A percentile compares a stretch with the other conserved stretches of the same genome.
Conservation (phyloP, 164 flowering plant genomes). For the Tetracentron sinense region DNA sequence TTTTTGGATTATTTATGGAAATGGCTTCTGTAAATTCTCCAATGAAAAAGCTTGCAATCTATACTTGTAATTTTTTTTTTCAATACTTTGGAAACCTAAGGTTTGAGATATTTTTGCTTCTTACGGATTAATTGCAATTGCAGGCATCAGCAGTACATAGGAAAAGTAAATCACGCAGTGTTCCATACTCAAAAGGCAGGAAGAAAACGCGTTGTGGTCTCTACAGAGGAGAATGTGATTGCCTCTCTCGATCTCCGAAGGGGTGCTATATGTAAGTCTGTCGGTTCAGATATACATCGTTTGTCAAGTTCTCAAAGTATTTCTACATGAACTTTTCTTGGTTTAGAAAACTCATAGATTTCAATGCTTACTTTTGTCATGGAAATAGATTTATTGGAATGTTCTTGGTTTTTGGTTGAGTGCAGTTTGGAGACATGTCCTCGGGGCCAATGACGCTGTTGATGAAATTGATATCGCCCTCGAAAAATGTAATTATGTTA, state of each 20-base stretch:
- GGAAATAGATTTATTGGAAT: background rate
- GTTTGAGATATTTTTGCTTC: background rate
- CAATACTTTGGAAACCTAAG: background rate
- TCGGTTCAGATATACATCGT: background rate
- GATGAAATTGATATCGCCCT: constrained; percentile 70
- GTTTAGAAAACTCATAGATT: constrained; percentile 3
- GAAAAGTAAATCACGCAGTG: constrained; percentile 88
- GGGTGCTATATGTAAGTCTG: constrained; percentile 76
- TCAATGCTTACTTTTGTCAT: background rate
- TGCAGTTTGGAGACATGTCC: constrained; percentile 96
- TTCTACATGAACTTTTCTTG: background rate
- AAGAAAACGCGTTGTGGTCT: constrained; percentile 85
- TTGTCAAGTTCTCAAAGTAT: background rate
- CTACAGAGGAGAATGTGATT: constrained; percentile 91
- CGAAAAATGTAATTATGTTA: constrained; percentile 65
- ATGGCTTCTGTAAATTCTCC: background rate
- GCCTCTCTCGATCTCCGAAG: constrained; percentile 95
- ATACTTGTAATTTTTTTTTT: background rate
- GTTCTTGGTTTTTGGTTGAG: constrained; percentile 12
- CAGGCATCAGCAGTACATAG: constrained; percentile 92
- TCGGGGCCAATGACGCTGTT: constrained; percentile 61
- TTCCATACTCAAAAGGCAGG: constrained; percentile 91
- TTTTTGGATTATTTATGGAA: background rate
- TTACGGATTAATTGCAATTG: background rate
- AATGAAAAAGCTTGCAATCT: background rate